Conservation (phyloP, 768 basidiomycete species). For the Pleurotus djamor region DNA sequence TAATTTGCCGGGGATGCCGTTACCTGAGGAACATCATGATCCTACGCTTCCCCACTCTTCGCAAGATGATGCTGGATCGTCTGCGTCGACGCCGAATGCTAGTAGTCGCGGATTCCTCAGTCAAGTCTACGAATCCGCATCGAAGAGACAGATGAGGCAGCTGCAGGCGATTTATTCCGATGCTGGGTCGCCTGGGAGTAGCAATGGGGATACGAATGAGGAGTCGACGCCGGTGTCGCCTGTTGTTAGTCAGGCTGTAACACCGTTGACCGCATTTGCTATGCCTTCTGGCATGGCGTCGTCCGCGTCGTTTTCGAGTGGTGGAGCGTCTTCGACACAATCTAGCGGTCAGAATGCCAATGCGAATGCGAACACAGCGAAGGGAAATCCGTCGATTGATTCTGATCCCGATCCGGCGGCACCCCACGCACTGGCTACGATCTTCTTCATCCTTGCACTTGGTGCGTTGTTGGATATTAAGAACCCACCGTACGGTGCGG, state of each 20-base stretch:
- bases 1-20: constrained; percentile 32
- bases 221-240: neutral
- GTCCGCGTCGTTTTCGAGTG: neutral
- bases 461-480: constrained; percentile 59
- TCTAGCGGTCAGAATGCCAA: neutral
- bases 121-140: neutral
- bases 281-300: neutral
- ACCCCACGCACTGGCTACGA: constrained; percentile 50
- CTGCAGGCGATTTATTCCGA: neutral
- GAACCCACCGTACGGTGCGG: constrained; percentile 48
- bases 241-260: neutral
- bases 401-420: constrained; percentile 12
- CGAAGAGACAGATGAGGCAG: neutral
- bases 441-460: constrained; percentile 60
- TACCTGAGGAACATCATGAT: constrained; percentile 10
- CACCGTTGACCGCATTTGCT: neutral
- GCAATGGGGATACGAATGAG: neutral
- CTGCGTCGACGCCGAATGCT: neutral
- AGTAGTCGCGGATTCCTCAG: neutral
- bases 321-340: neutral
- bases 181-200: constrained; percentile 3
- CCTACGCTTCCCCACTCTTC: constrained; percentile 6
- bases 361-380: neutral
- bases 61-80: neutral
- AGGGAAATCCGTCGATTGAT: neutral